Conservation (phyloP, 129 eudicot genomes). For the Lonicera japonica region DNA sequence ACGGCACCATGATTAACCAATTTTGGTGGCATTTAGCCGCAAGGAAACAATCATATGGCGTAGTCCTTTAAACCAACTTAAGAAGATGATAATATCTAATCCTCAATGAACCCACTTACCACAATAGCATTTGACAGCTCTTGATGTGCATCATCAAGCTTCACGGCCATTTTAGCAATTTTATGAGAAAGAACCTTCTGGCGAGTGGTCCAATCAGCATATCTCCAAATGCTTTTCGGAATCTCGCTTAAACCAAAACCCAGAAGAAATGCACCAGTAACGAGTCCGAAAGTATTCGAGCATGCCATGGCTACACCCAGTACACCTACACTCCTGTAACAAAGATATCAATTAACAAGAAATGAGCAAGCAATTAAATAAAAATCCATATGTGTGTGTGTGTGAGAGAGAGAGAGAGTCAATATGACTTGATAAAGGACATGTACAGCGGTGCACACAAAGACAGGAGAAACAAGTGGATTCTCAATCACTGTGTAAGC, state of each 20-base stretch:
- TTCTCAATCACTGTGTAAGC: too few relatives aligned
- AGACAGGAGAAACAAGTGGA: too few relatives aligned
- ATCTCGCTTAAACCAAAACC: constrained; percentile 97
- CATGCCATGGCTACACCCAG: constrained; percentile 93
- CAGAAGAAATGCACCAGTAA: constrained; percentile 92
- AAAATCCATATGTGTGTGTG: too few relatives aligned
- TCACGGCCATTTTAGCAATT: constrained; percentile 85
- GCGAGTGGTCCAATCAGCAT: constrained; percentile 88
- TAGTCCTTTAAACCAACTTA: background rate
- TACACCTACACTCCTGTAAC: constrained; percentile 59
- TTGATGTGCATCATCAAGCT: constrained; percentile 92
- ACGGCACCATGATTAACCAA: too few relatives aligned
- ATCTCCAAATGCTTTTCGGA: constrained; percentile 85
- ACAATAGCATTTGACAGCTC: constrained; percentile 78
- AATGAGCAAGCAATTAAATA: background rate
- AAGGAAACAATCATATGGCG: background rate
- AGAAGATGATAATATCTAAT: background rate
- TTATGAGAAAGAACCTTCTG: constrained; percentile 88
- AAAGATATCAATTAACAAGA: constrained; percentile 12
- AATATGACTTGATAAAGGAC: too few relatives aligned
- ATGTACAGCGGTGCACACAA: too few relatives aligned
- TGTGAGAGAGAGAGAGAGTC: too few relatives aligned
- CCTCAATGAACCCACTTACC: constrained; percentile 43
- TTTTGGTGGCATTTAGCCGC: too few relatives aligned
- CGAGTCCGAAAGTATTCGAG: constrained; percentile 98